phyloP scores from a whole-genome alignment of 2,329 filamentous ascomycete species.

The Aspergillus floridensis region DNA sequence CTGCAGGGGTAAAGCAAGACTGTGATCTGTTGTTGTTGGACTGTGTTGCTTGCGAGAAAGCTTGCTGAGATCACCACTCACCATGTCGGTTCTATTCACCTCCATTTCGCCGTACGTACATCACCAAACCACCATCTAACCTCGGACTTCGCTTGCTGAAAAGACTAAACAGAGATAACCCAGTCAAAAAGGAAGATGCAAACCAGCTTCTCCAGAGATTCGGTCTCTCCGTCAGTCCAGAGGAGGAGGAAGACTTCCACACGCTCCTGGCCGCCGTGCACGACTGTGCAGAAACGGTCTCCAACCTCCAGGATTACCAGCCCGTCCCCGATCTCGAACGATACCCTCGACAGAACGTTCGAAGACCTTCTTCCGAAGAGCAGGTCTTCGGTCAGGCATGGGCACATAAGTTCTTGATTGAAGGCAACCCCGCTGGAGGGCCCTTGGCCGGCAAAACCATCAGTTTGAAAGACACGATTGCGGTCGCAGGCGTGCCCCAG shows the following conservation, averaged over 20 bases:
- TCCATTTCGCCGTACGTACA: slow-evolving; percentile 26
- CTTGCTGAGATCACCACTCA: neutral
- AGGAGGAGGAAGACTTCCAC: slow-evolving; percentile 47
- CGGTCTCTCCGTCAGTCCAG: slow-evolving; percentile 36
- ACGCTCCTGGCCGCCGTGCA: slow-evolving; percentile 52
- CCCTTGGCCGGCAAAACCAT: slow-evolving; percentile 46
- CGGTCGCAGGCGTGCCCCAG: slow-evolving; percentile 54
- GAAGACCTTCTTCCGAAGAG: slow-evolving; percentile 39
- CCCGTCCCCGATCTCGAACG: slow-evolving; percentile 40
- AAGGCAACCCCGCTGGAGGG: slow-evolving; percentile 28
- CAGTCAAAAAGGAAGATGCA: slow-evolving; percentile 43
- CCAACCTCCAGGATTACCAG: slow-evolving; percentile 49
- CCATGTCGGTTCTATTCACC: slow-evolving; percentile 31
- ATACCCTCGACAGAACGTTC: slow-evolving; percentile 48
- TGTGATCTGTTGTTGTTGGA: neutral
- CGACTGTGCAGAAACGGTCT: slow-evolving; percentile 49
- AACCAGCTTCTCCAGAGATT: slow-evolving; percentile 37
- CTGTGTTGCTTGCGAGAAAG: neutral
- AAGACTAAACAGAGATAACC: slow-evolving; percentile 31
- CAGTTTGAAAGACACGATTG: slow-evolving; percentile 56
- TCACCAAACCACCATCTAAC: neutral
- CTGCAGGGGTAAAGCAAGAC: neutral
- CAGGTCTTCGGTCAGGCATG: slow-evolving; percentile 51
- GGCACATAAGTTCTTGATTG: slow-evolving; percentile 52
- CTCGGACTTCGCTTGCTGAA: neutral